A percentile compares a stretch with the other conserved stretches of the same genome.
Evolutionary conservation across 1,284 basidiomycete genomes (phyloP).

Genomic region (Termitomyces sp.): DNA sequence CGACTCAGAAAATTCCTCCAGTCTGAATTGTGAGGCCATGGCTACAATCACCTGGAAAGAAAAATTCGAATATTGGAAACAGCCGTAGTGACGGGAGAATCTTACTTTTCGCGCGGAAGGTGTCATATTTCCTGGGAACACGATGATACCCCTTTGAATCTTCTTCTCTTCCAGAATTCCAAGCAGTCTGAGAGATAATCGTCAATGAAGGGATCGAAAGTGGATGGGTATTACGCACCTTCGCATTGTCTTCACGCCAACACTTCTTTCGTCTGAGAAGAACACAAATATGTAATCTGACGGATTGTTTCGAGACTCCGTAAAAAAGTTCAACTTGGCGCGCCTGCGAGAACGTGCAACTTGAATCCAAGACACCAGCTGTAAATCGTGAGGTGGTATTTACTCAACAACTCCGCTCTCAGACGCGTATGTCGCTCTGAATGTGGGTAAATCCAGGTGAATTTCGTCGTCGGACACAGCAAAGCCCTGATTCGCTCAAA

Average conservation of each 20-base stretch:
- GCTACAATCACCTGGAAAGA: conserved; percentile 75
- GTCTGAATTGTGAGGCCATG: conserved; percentile 79
- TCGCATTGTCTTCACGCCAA: conserved; percentile 94
- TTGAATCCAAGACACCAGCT: conserved; percentile 6
- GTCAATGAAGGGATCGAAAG: conserved; percentile 1
- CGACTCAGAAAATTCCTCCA: conserved; percentile 97
- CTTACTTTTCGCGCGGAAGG: conserved; percentile 89
- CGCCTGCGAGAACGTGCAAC: conserved; percentile 49
- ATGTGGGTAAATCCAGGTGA: conserved; percentile 75
- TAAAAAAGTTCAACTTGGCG: conserved; percentile 83
- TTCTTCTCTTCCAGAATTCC: conserved; percentile 85
- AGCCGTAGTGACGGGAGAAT: conserved; percentile 11
- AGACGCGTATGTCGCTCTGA: conserved; percentile 62
- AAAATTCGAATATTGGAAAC: conserved; percentile 10
- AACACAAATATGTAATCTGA: conserved; percentile 89
- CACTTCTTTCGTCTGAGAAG: conserved; percentile 89
- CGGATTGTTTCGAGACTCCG: conserved; percentile 63
- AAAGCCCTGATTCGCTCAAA: conserved; percentile 58
- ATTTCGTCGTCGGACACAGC: conserved; percentile 90
- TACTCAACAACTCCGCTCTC: conserved; percentile 65
- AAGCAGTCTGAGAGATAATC: conserved; percentile 59
- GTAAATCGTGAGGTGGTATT: conserved; percentile 15
- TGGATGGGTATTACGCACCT: conserved; percentile 56
- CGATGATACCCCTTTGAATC: conserved; percentile 90
- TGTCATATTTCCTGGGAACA: conserved; percentile 96